Evolutionary conservation across 257 asterid genomes (phyloP), one percentile per base, ranked within the genome.

Genomic region (Thymus mandschuricus): DNA sequence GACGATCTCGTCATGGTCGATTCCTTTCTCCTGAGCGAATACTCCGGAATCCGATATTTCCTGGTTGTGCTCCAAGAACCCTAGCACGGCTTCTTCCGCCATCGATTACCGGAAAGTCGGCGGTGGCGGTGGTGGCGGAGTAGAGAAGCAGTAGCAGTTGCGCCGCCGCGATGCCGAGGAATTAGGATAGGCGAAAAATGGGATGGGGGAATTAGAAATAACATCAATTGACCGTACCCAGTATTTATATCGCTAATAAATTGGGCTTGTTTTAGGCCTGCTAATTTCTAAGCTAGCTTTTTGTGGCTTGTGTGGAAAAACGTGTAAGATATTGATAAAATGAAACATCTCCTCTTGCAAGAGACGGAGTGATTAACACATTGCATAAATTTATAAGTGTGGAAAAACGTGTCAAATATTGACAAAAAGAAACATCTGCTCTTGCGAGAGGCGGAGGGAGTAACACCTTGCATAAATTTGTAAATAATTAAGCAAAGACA

Each of bases 51-150:
- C 92, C 0, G 84, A 11, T 67, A 94, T 89, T 76, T 75, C 84
- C 8, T 84, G 90, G 50, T 85, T 87, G 61, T 79, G 76, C 31
- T 94, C 82, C 0, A 94, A 81, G 52, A 72, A 84, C 3, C 95
- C 90, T 11, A 94, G 69, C 61, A 94, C 82, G 21, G 95, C 96
- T 41, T 91, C 97, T 77, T 94, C 96, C 66, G 96, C 97, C 96
- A 91, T 90, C 48, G 70, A 48, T 67, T 38, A 64, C 41, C 41
- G 41, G 41, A 38, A 38, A 38, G 6, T 38, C 41, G 41, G 41
- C 41, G 41, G 41, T 35, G 40, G 40, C 40, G 40, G 40, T 38
- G 41, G 29, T 33, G 40, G 59, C 52, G 43, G 31, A 54, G 44
- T 56, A 28, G 44, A 45, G 56, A 43, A 2, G n/a, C 48, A 44